Conservation (phyloP, 306 rosid genomes). For the Trifolium fragiferum region DNA sequence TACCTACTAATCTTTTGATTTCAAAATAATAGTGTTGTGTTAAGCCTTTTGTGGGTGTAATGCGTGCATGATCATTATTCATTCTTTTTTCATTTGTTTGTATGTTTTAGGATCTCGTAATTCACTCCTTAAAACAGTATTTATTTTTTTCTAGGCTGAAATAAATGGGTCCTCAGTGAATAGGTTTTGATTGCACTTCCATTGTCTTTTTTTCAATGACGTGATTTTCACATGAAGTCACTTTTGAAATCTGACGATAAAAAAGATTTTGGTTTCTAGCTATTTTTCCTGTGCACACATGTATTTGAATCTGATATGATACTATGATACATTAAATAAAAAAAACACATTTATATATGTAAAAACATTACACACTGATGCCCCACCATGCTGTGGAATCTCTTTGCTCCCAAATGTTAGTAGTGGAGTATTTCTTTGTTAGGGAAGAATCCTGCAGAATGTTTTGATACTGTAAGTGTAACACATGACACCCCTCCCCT, state of each 20-base stretch:
- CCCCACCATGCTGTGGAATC: background rate
- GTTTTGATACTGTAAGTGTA: conserved; percentile 5
- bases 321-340: background rate
- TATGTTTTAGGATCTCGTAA: background rate
- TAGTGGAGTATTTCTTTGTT: conserved; percentile 20
- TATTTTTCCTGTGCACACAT: background rate
- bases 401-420: background rate
- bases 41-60: background rate
- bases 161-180: background rate
- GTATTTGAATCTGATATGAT: background rate
- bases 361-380: background rate
- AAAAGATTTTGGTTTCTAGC: background rate
- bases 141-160: background rate
- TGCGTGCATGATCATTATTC: background rate
- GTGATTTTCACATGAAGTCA: background rate
- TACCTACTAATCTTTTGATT: background rate
- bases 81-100: background rate
- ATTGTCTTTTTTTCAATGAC: background rate
- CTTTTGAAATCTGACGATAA: background rate
- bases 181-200: background rate
- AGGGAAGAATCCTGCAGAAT: background rate
- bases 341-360: background rate
- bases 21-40: background rate
- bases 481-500: background rate
- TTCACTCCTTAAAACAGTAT: background rate